Conservation (phyloP, 805 yeast species). For the Wickerhamiella lipophila region DNA sequence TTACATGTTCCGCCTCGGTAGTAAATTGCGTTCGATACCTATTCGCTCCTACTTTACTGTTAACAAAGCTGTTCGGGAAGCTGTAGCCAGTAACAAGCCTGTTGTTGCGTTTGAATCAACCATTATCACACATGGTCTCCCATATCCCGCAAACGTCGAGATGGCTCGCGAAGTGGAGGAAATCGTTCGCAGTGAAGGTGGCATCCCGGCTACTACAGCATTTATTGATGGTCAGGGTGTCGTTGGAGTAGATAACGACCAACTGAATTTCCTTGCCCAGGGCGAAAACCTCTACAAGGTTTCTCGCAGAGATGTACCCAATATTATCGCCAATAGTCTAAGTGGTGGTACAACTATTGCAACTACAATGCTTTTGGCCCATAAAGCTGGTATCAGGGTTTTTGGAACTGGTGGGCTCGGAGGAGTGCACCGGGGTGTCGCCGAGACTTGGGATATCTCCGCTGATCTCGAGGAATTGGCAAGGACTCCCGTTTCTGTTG, state of each 20-base stretch:
- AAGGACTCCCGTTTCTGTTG: slow-evolving; percentile 72
- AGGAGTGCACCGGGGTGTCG: slow-evolving; percentile 76
- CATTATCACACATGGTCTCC: slow-evolving; percentile 80
- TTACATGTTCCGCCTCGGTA: not conserved
- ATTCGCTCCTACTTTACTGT: slow-evolving; percentile 13
- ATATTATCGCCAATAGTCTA: slow-evolving; percentile 37
- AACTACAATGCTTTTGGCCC: slow-evolving; percentile 74
- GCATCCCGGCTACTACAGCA: slow-evolving; percentile 76
- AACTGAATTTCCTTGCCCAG: slow-evolving; percentile 42
- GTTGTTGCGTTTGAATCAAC: slow-evolving; percentile 82
- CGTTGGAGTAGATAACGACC: slow-evolving; percentile 46
- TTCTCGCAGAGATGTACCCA: slow-evolving; percentile 69
- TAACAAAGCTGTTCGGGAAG: slow-evolving; percentile 46
- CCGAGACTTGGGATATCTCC: slow-evolving; percentile 62
- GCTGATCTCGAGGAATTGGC: slow-evolving; percentile 82
- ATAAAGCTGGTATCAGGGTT: slow-evolving; percentile 61
- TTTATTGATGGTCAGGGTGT: slow-evolving; percentile 57
- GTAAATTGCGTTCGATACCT: not conserved
- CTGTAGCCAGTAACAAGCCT: slow-evolving; percentile 46
- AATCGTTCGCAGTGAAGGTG: slow-evolving; percentile 50
- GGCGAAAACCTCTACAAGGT: slow-evolving; percentile 38
- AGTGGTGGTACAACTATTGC: slow-evolving; percentile 37
- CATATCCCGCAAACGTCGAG: slow-evolving; percentile 58
- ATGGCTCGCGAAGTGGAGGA: slow-evolving; percentile 63
- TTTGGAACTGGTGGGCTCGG: slow-evolving; percentile 93